These are phyloP conservation scores for Rhytidhysteron rufulum DNA, from an alignment of 2,329 filamentous ascomycete species.

Conservation along the genomic window DNA sequence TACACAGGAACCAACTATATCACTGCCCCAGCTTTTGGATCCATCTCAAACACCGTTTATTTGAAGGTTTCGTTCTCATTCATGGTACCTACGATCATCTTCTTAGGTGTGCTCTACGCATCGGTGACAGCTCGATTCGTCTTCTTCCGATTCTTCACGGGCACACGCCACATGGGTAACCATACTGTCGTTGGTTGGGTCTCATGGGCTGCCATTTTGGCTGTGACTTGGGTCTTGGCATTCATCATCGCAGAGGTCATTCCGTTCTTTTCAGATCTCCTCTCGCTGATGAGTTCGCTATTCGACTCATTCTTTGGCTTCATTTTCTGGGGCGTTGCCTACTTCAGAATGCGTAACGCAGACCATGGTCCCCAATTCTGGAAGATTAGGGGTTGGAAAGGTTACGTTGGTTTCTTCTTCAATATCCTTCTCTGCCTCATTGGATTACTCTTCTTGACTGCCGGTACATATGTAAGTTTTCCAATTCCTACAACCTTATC, in stretches of 20 bases:
- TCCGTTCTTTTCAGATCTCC: conserved; percentile 78
- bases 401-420: conserved; percentile 55
- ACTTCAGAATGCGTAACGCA: conserved; percentile 68
- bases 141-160: conserved; percentile 84
- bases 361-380: conserved; percentile 56
- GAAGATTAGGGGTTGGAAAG: conserved; percentile 50
- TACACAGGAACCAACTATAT: conserved; percentile 89
- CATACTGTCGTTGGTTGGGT: conserved; percentile 81
- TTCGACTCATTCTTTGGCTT: conserved; percentile 95
- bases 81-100: conserved; percentile 93
- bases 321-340: conserved; percentile 88
- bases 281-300: conserved; percentile 77
- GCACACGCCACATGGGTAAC: conserved; percentile 71
- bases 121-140: conserved; percentile 86
- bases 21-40: conserved; percentile 82
- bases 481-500: background rate
- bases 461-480: conserved; percentile 71
- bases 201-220: conserved; percentile 72
- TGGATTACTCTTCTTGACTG: conserved; percentile 76
- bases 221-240: conserved; percentile 74
- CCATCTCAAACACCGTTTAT: conserved; percentile 67
- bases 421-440: conserved; percentile 71
- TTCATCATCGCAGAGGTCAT: conserved; percentile 93
- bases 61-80: conserved; percentile 91
- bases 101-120: conserved; percentile 85